Evolutionary conservation across 2,329 filamentous ascomycete genomes (phyloP).

Genomic region (Pseudocercospora musae): DNA sequence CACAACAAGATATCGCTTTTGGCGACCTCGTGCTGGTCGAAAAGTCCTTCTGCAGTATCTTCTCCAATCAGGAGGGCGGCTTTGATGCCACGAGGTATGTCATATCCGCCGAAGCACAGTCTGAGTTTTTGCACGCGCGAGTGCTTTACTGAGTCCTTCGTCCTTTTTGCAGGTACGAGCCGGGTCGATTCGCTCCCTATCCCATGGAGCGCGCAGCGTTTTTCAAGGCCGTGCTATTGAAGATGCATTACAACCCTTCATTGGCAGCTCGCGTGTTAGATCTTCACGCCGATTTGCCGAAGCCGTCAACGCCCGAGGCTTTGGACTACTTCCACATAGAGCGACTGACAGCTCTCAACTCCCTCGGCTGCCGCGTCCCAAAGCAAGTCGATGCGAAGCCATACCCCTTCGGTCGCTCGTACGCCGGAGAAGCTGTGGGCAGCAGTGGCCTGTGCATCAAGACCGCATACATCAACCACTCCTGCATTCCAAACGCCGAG

Average conservation of each 20-base stretch:
- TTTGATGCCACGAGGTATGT: background rate
- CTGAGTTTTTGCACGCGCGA: background rate
- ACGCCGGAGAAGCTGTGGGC: background rate
- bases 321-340: background rate
- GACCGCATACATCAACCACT: slow-evolving; percentile 54
- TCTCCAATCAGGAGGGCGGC: slow-evolving; percentile 6
- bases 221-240: background rate
- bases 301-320: background rate
- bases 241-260: background rate
- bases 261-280: background rate
- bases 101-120: background rate
- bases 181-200: background rate
- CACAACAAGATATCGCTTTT: slow-evolving; percentile 1
- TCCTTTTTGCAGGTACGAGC: background rate
- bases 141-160: background rate
- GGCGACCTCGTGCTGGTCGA: slow-evolving; percentile 11
- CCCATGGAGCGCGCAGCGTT: background rate
- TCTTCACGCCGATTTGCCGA: background rate
- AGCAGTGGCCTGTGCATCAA: slow-evolving; percentile 46
- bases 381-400: background rate
- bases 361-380: background rate
- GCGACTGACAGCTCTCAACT: background rate
- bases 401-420: background rate
- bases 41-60: slow-evolving; percentile 24
- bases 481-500: slow-evolving; percentile 47